These are phyloP conservation scores for Oryza brachyantha DNA, from an alignment of 176 grass and related monocot genomes.

Conservation along the genomic window DNA sequence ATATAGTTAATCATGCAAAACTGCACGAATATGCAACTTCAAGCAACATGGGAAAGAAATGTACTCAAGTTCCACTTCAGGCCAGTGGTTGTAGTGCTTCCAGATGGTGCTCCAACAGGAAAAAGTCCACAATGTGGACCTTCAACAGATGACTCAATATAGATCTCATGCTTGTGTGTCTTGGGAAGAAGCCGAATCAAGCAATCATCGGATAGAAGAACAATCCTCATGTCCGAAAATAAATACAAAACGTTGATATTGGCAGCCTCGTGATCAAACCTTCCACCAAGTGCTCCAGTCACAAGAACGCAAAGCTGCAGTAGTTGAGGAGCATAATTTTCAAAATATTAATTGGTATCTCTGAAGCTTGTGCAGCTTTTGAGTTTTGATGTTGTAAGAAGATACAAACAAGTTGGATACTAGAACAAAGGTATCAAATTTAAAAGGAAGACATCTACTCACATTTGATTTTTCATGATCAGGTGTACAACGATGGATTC, in stretches of 20 bases:
- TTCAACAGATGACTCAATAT: conserved; percentile 57
- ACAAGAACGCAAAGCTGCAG: conserved; percentile 64
- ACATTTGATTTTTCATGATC: conserved; percentile 51
- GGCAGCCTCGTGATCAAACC: conserved; percentile 80
- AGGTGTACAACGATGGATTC: conserved; percentile 40
- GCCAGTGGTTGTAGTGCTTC: conserved; percentile 59
- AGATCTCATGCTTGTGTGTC: conserved; percentile 62
- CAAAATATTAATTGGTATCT: neutral
- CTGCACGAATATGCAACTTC: neutral
- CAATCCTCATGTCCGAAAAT: conserved; percentile 65
- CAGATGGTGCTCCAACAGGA: conserved; percentile 59
- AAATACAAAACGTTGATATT: conserved; percentile 66
- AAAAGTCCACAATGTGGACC: conserved; percentile 67
- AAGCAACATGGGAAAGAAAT: conserved; percentile 24
- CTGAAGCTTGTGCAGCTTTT: neutral
- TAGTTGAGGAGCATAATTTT: conserved; percentile 7
- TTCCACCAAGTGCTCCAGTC: conserved; percentile 67
- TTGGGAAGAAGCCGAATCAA: conserved; percentile 68
- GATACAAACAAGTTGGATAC: neutral
- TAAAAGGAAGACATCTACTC: conserved; percentile 24
- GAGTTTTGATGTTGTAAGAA: neutral
- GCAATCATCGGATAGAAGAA: conserved; percentile 77
- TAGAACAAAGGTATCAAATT: neutral
- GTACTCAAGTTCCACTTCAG: conserved; percentile 67
- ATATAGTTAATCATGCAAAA: neutral